Evolutionary conservation across 148 eudicot genomes (phyloP).

Genomic region (Nepenthes gracilis): DNA sequence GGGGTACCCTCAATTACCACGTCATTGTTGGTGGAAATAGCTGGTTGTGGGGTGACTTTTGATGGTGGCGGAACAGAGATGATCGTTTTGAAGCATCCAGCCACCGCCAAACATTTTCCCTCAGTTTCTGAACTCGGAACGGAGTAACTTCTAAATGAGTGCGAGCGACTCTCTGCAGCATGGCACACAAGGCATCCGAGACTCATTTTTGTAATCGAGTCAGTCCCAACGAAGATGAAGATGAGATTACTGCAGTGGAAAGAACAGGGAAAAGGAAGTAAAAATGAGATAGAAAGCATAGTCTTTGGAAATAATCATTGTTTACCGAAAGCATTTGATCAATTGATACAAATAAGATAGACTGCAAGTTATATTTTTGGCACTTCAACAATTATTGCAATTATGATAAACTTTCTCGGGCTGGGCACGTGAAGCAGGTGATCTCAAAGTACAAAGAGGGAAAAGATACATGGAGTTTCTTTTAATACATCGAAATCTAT

Average conservation of each 20-base stretch:
- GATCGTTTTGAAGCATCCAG: constrained; percentile 48
- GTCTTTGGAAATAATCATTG: no score
- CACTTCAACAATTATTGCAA: no score
- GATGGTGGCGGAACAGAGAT: constrained; percentile 39
- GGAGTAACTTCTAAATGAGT: constrained; percentile 81
- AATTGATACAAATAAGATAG: no score
- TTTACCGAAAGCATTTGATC: no score
- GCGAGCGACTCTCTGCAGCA: constrained; percentile 78
- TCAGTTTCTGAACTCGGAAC: constrained; percentile 80
- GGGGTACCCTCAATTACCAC: constrained; percentile 39
- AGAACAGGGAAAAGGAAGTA: not conserved
- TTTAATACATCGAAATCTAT: no score
- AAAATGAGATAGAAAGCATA: not conserved
- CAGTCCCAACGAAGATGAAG: not conserved
- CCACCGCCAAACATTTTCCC: constrained; percentile 66
- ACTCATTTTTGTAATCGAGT: constrained; percentile 33
- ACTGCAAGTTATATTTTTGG: no score
- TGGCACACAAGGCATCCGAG: constrained; percentile 87
- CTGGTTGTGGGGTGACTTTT: constrained; percentile 80
- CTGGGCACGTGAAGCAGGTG: no score
- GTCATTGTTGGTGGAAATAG: constrained; percentile 16
- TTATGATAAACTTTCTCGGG: no score
- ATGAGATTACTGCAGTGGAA: not conserved
- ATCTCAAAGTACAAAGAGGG: no score
- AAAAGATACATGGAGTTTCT: no score